A percentile compares a stretch with the other conserved stretches of the same genome.
Evolutionary conservation across 2,329 filamentous ascomycete genomes (phyloP).

Genomic region (Neopestalotiopsis sp.): DNA sequence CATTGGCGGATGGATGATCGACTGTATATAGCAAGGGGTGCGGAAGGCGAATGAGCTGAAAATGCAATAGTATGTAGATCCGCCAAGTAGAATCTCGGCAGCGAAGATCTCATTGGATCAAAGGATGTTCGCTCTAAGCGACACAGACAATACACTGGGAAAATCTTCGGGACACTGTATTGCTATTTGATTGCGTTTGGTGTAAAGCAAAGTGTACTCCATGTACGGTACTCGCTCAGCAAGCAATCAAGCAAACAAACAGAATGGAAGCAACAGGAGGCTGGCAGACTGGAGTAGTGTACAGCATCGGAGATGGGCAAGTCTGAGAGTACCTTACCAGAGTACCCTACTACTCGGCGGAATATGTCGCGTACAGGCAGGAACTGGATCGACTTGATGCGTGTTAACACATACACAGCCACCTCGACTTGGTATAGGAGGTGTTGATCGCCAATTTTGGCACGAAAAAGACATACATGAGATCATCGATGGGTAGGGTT

Average conservation of each 20-base stretch:
- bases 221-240: neutral
- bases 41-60: neutral
- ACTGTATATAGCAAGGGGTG: neutral
- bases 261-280: neutral
- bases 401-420: conserved; percentile 3
- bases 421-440: conserved; percentile 5
- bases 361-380: neutral
- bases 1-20: neutral
- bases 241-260: neutral
- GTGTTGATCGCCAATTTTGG: conserved; percentile 4
- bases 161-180: neutral
- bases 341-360: neutral
- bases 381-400: neutral
- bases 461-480: neutral
- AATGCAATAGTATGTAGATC: neutral
- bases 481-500: conserved; percentile 8
- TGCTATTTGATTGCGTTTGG: neutral
- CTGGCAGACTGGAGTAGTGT: neutral
- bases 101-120: neutral
- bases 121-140: neutral
- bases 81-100: too few relatives aligned
- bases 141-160: neutral
- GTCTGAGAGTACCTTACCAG: neutral
- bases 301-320: neutral
- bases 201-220: neutral